These are phyloP conservation scores for Phalaenopsis aphrodite DNA, from an alignment of 106 monocot genomes.

Conservation along the genomic window DNA sequence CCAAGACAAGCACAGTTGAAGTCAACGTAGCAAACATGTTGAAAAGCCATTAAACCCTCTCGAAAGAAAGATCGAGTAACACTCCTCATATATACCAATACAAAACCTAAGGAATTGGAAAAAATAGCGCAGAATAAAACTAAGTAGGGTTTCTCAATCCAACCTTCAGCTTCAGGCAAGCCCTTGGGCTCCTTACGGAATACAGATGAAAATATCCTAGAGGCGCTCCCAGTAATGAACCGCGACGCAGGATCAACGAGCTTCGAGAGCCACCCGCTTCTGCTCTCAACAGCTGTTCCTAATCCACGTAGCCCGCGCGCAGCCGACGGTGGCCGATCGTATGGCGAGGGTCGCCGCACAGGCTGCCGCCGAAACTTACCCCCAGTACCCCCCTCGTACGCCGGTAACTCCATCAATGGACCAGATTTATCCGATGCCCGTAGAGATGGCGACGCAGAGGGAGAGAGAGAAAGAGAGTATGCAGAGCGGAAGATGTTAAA, in stretches of 20 bases:
- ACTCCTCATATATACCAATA: background rate
- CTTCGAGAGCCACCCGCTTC: slow-evolving; percentile 65
- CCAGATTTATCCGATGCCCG: background rate
- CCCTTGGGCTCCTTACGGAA: slow-evolving; percentile 41
- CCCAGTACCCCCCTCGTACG: slow-evolving; percentile 41
- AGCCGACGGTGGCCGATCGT: slow-evolving; percentile 39
- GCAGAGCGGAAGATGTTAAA: too few relatives aligned
- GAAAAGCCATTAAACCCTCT: background rate
- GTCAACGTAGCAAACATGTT: background rate
- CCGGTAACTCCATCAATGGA: slow-evolving; percentile 21
- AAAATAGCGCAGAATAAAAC: background rate
- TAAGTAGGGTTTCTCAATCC: background rate
- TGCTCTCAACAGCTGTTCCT: background rate
- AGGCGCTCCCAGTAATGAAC: slow-evolving; percentile 47
- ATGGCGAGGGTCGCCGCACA: slow-evolving; percentile 39
- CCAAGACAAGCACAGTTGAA: background rate
- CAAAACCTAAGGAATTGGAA: background rate
- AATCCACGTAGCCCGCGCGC: background rate
- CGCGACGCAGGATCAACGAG: slow-evolving; percentile 73
- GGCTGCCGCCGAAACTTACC: slow-evolving; percentile 51
- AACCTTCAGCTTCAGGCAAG: slow-evolving; percentile 12
- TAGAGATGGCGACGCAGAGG: background rate
- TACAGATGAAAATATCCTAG: slow-evolving; percentile 55
- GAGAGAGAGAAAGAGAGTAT: background rate
- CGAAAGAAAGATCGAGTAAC: background rate